Evolutionary conservation across 1,139 yeast species (phyloP).

Genomic region (Taiozyma onychis): DNA sequence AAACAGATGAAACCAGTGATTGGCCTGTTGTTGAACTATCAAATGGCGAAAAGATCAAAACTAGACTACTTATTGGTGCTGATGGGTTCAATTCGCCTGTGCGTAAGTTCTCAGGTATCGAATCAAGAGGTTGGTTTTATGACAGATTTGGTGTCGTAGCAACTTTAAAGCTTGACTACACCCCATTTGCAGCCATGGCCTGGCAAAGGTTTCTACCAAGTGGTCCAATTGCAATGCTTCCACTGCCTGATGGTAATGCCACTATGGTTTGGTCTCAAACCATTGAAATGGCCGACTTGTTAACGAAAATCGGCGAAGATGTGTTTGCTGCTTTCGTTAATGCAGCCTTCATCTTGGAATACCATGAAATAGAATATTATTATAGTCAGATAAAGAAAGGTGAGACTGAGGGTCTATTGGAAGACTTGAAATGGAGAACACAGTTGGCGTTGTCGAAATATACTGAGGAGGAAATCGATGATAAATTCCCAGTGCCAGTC

Average conservation of each 20-base stretch:
- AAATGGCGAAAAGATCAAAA: constrained; percentile 56
- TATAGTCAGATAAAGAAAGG: constrained; percentile 52
- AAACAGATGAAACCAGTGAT: constrained; percentile 33
- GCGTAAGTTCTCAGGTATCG: constrained; percentile 71
- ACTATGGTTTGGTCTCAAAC: constrained; percentile 92
- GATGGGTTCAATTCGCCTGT: constrained; percentile 97
- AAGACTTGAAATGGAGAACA: constrained; percentile 73
- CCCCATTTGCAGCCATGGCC: constrained; percentile 67
- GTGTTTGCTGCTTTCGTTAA: constrained; percentile 70
- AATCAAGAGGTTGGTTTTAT: constrained; percentile 90
- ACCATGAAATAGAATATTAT: constrained; percentile 72
- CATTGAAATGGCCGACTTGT: constrained; percentile 62
- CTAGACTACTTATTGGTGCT: constrained; percentile 85
- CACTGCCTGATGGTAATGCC: constrained; percentile 80
- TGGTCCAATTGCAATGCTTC: constrained; percentile 91
- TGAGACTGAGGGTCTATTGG: constrained; percentile 44
- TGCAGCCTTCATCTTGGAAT: constrained; percentile 78
- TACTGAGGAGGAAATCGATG: constrained; percentile 42
- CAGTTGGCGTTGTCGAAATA: constrained; percentile 37
- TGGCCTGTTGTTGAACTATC: constrained; percentile 80
- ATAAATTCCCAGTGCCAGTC: constrained; percentile 62
- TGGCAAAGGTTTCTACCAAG: constrained; percentile 91
- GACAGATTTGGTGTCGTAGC: constrained; percentile 89
- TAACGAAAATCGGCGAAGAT: constrained; percentile 52
- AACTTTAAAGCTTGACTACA: constrained; percentile 67